Evolutionary conservation across 352 stramenopile genomes (phyloP).

Genomic region (Phytophthora meadii): DNA sequence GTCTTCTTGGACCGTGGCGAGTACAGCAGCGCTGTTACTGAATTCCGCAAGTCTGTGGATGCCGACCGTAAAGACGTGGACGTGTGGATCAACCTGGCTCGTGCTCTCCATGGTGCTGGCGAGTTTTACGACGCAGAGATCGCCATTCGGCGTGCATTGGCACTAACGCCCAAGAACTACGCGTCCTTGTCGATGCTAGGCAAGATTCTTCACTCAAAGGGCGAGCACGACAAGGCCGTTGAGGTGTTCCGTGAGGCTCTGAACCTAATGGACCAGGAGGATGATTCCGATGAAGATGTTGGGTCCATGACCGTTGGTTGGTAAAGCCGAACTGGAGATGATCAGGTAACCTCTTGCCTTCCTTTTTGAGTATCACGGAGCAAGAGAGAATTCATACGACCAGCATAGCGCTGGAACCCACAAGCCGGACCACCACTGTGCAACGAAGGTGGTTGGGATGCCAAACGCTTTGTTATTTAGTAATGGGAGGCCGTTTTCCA

Average conservation of each 20-base stretch:
- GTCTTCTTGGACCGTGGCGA: slow-evolving; percentile 77
- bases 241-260: slow-evolving; percentile 80
- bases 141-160: slow-evolving; percentile 60
- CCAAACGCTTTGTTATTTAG: slow-evolving; percentile 49
- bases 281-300: slow-evolving; percentile 82
- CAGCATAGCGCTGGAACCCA: slow-evolving; percentile 34
- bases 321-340: slow-evolving; percentile 31
- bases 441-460: slow-evolving; percentile 6
- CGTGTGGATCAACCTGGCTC: slow-evolving; percentile 81
- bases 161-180: slow-evolving; percentile 66
- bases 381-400: slow-evolving; percentile 10
- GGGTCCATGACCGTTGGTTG: slow-evolving; percentile 83
- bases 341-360: slow-evolving; percentile 7
- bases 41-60: slow-evolving; percentile 79
- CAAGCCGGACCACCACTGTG: slow-evolving; percentile 2
- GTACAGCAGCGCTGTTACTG: slow-evolving; percentile 55
- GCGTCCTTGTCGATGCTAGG: slow-evolving; percentile 74
- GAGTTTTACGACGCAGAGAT: slow-evolving; percentile 77
- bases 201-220: slow-evolving; percentile 85
- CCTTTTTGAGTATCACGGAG: slow-evolving; percentile 13
- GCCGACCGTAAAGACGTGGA: slow-evolving; percentile 70
- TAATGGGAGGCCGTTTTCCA: slow-evolving; percentile 33
- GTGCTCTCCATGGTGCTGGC: slow-evolving; percentile 58
- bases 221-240: slow-evolving; percentile 81
- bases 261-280: slow-evolving; percentile 65